Conservation (phyloP, 2,329 filamentous ascomycete species). For the Aspergillus pseudoglaucus region DNA sequence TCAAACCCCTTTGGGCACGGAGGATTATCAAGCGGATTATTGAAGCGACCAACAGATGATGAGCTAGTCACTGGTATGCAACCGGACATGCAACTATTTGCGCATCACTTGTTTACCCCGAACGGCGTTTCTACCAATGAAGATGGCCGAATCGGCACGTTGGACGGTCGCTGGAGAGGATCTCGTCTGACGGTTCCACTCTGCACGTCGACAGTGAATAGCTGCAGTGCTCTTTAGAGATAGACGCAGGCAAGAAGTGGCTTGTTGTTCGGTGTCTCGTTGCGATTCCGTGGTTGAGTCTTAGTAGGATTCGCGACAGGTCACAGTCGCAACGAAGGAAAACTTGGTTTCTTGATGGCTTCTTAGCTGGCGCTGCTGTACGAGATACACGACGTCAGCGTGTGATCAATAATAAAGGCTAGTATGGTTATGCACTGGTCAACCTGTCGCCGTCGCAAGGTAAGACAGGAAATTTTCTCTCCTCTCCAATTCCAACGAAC, state of each 20-base stretch:
- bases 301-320: background rate
- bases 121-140: conserved; percentile 11
- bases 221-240: background rate
- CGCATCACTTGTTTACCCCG: background rate
- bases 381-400: background rate
- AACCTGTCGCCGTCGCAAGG: too few relatives aligned
- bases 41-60: too few relatives aligned
- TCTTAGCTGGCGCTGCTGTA: background rate
- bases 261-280: background rate
- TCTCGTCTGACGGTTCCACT: conserved; percentile 13
- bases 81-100: background rate
- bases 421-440: too few relatives aligned
- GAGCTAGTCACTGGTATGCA: too few relatives aligned
- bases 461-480: too few relatives aligned
- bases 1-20: background rate
- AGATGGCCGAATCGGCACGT: conserved; percentile 10
- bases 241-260: background rate
- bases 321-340: background rate
- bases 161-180: conserved; percentile 10
- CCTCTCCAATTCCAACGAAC: too few relatives aligned
- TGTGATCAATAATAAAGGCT: too few relatives aligned
- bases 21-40: background rate
- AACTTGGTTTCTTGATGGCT: too few relatives aligned
- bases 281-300: background rate
- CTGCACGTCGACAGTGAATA: background rate